Conservation (phyloP, 257 asterid genomes). For the Capsicum baccatum region DNA sequence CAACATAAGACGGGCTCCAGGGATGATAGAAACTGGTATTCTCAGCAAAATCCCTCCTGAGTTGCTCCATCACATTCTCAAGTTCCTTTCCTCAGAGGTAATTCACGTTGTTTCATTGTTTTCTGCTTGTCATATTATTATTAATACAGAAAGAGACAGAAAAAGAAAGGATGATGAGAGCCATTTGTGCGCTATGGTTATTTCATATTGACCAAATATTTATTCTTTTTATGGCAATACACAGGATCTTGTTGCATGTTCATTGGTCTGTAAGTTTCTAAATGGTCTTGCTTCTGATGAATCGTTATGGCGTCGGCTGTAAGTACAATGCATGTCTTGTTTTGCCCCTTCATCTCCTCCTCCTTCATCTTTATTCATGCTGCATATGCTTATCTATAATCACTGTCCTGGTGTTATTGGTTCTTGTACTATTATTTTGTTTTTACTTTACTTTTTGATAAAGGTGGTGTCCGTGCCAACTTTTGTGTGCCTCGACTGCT, state of each 20-base stretch:
- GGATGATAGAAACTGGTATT: slow-evolving; percentile 60
- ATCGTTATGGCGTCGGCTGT: slow-evolving; percentile 85
- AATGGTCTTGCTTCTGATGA: slow-evolving; percentile 75
- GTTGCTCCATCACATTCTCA: slow-evolving; percentile 68
- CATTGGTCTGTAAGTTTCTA: slow-evolving; percentile 75
- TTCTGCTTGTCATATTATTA: not conserved
- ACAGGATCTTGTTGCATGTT: slow-evolving; percentile 84
- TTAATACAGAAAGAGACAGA: not conserved
- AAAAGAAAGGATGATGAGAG: not conserved
- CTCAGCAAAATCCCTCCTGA: slow-evolving; percentile 72
- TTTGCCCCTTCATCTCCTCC: not conserved
- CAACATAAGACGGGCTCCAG: slow-evolving; percentile 36
- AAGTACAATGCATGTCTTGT: slow-evolving; percentile 42
- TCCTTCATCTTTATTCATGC: slow-evolving; percentile 1
- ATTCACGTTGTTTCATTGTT: not conserved
- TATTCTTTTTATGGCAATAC: not conserved
- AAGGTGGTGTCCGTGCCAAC: not conserved
- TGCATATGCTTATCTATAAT: slow-evolving; percentile 16
- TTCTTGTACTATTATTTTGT: slow-evolving; percentile 2
- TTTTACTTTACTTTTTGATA: not conserved
- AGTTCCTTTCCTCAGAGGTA: slow-evolving; percentile 87
- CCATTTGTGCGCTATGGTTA: not conserved
- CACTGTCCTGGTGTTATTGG: not conserved
- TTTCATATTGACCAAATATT: not conserved
- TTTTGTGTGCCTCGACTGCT: not conserved